These are phyloP conservation scores for Populus hybrid DNA, from an alignment of 441 rosid species.

Conservation along the genomic window DNA sequence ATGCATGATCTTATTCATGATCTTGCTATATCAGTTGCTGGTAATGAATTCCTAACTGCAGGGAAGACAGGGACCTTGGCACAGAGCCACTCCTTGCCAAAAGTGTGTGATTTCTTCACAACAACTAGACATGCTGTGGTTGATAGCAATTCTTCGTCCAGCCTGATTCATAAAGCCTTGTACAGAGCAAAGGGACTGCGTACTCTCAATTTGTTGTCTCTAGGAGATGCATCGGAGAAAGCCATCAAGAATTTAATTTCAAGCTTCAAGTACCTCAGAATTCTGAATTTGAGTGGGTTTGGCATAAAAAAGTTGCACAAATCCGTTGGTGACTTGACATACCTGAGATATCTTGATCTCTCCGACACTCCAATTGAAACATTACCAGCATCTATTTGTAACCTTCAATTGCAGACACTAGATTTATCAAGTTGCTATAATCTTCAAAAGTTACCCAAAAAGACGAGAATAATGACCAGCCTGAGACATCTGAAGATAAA, in stretches of 20 bases:
- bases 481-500: slow-evolving; percentile 16
- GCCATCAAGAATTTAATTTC: slow-evolving; percentile 1
- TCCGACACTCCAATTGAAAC: slow-evolving; percentile 15
- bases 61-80: neutral
- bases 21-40: slow-evolving; percentile 21
- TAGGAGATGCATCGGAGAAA: slow-evolving; percentile 5
- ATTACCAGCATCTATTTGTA: slow-evolving; percentile 17
- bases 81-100: no score
- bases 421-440: slow-evolving; percentile 16
- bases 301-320: slow-evolving; percentile 3
- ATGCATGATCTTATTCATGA: slow-evolving; percentile 29
- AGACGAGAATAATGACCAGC: neutral
- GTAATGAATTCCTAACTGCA: neutral
- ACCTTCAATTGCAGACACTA: slow-evolving; percentile 15
- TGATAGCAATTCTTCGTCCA: slow-evolving; percentile 7
- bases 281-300: slow-evolving; percentile 20
- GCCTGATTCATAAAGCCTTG: slow-evolving; percentile 2
- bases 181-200: slow-evolving; percentile 18
- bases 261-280: slow-evolving; percentile 17
- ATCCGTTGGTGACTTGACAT: slow-evolving; percentile 15
- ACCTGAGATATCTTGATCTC: slow-evolving; percentile 25
- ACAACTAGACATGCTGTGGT: neutral
- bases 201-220: slow-evolving; percentile 10
- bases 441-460: slow-evolving; percentile 13
- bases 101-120: no score